Evolutionary conservation across 1,139 yeast genomes (phyloP).

Genomic region (Taphrina sp.): DNA sequence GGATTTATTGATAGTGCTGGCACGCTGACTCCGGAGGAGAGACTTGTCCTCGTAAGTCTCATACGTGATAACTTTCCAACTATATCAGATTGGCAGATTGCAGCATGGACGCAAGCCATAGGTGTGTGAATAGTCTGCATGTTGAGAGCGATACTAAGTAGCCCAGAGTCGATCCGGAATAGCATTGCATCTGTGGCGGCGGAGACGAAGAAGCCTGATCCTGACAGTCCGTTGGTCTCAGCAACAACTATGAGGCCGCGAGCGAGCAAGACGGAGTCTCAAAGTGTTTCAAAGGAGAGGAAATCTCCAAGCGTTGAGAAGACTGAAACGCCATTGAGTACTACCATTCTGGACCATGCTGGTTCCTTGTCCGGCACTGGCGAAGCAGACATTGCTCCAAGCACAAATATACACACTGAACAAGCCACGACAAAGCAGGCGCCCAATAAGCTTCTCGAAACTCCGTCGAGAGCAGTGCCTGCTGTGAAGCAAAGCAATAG

Average conservation of each 20-base stretch:
- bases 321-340: neutral
- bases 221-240: too few relatives aligned
- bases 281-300: too few relatives aligned
- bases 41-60: neutral
- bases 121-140: neutral
- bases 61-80: neutral
- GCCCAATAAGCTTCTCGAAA: neutral
- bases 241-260: too few relatives aligned
- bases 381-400: neutral
- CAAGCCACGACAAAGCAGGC: neutral
- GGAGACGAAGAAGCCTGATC: too few relatives aligned
- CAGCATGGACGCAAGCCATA: neutral
- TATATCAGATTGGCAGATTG: neutral
- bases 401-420: neutral
- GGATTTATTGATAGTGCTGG: neutral
- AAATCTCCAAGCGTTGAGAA: neutral
- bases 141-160: neutral
- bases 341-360: too few relatives aligned
- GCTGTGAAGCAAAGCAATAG: slow-evolving; percentile 6
- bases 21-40: neutral
- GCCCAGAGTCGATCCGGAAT: too few relatives aligned
- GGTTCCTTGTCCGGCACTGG: too few relatives aligned
- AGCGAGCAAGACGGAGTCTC: too few relatives aligned
- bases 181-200: too few relatives aligned
- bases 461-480: neutral